Evolutionary conservation across 2,329 filamentous ascomycete species (phyloP), one percentile per base, ranked within the genome.

Genomic region (Orbilia javanica): DNA sequence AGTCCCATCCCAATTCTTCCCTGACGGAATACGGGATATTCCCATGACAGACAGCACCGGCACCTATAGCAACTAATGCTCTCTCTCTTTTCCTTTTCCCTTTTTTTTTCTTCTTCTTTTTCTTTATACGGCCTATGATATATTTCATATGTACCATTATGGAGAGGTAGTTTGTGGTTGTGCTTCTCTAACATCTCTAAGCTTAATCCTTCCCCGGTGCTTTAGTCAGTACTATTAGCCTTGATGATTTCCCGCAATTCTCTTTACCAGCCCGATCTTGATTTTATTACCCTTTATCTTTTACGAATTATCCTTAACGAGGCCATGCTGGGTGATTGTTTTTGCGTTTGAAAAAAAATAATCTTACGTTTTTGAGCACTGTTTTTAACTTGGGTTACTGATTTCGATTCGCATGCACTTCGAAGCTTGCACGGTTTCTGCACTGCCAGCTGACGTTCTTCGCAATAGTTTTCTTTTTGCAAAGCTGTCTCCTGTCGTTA

Each of bases 251-350:
- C 20, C 10, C 18, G 27, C 42, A 29, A 20, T 18, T 2, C 34
- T 65, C 25, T 29, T 8, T 27, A 29, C 25, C 15, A 44, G 29
- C 18, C 10, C n/a, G 18, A 18, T 36, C 29, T 50, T 70, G 5
- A 18, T 57, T 50, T 13, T 39, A n/a, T 20, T 13, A 52, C 13
- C 34, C 42, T 39, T 53, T 55, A 53, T 39, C 53, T 48, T 62
- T 57, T 64, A 69, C 50, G 65, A 64, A 13, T 55, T 70, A 57
- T 57, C 57, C n/a, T 76, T 63, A 50, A 76, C 55, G 64, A 73
- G 25, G 44, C 53, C 36, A 73, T 27, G 34, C 62, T 60, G 50
- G 69, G 27, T 48, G 69, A 39, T 4, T 39, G 55, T 27, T 66
- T n/a, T 6, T 65, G 22, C n/a, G 34, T 27, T 73, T 52, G 48